Evolutionary conservation across 768 basidiomycete species (phyloP).

Genomic region (Pleurotus salmoneostramineus): DNA sequence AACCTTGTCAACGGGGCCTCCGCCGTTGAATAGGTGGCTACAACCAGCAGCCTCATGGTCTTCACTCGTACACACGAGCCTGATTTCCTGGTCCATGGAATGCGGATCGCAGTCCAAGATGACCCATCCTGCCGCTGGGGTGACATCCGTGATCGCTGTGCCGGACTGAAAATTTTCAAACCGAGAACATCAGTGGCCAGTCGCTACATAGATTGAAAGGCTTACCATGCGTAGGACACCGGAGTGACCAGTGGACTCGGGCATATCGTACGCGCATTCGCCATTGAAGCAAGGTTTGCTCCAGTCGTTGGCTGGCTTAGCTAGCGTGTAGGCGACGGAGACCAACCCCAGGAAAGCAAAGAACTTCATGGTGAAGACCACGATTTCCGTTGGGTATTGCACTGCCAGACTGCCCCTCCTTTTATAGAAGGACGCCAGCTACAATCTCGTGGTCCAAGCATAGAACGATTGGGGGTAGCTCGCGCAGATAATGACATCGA

Average conservation of each 20-base stretch:
- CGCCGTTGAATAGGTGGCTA: not conserved
- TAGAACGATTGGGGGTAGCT: no score
- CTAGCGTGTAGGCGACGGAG: not conserved
- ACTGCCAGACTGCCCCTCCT: no score
- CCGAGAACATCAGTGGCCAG: not conserved
- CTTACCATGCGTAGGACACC: constrained; percentile 9
- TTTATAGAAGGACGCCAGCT: no score
- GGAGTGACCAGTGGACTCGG: constrained; percentile 8
- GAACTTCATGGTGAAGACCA: not conserved
- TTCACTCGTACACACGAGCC: constrained; percentile 21
- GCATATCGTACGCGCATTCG: constrained; percentile 3
- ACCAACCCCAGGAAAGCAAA: not conserved
- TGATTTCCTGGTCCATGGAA: constrained; percentile 24
- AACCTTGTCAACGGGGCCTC: not conserved
- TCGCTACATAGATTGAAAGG: not conserved
- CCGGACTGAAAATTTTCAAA: constrained; percentile 9
- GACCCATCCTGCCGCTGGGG: constrained; percentile 31
- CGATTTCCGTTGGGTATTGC: no score
- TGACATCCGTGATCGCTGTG: constrained; percentile 17
- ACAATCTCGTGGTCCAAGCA: no score
- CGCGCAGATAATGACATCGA: no score
- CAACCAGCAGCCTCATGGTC: not conserved
- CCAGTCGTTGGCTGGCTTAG: not conserved
- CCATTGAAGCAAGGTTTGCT: constrained; percentile 3
- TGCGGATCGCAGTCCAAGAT: constrained; percentile 29